A percentile compares a stretch with the other conserved stretches of the same genome.
phyloP scores from a whole-genome alignment of 306 rosid species.

The Biancaea sappan region DNA sequence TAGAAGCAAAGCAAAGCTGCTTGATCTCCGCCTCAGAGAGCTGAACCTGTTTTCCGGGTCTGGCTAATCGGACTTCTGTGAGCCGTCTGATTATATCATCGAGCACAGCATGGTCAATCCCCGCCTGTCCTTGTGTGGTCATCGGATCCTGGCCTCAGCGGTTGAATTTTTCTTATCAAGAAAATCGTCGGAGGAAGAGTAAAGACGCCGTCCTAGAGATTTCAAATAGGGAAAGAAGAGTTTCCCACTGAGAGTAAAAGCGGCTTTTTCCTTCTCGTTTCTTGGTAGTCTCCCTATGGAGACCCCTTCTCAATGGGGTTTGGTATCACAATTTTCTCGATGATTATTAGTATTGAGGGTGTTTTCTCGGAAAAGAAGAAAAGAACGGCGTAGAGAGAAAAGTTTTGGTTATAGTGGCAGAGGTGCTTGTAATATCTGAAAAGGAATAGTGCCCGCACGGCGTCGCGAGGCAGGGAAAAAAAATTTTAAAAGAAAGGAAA shows the following conservation, averaged over 20 bases:
- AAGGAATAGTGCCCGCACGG: not conserved
- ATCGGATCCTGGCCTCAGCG: slow-evolving; percentile 37
- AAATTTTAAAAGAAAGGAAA: not conserved
- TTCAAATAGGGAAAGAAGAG: not conserved
- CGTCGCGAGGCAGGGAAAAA: not conserved
- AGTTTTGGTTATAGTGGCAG: not conserved
- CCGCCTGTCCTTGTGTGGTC: slow-evolving; percentile 45
- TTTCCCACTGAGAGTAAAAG: not conserved
- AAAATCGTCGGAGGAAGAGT: not conserved
- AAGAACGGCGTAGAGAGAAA: not conserved
- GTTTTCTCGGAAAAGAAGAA: slow-evolving; percentile 13
- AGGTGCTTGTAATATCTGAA: not conserved
- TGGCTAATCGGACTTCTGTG: slow-evolving; percentile 75
- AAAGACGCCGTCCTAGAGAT: slow-evolving; percentile 3
- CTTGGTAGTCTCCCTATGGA: slow-evolving; percentile 15
- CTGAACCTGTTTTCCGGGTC: slow-evolving; percentile 92
- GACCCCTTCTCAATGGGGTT: slow-evolving; percentile 4
- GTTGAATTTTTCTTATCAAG: not conserved
- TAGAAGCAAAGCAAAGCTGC: slow-evolving; percentile 79
- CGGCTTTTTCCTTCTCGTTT: not conserved
- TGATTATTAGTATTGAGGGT: not conserved
- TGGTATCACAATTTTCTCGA: not conserved
- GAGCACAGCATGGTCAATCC: slow-evolving; percentile 71
- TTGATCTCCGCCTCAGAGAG: slow-evolving; percentile 92
- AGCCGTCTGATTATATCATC: slow-evolving; percentile 90